Percentiles rank a stretch among this genome's conserved stretches.
These are phyloP conservation scores for Phyllosticta paracitricarpa DNA, from an alignment of 2,329 filamentous ascomycete genomes.

Conservation along the genomic window DNA sequence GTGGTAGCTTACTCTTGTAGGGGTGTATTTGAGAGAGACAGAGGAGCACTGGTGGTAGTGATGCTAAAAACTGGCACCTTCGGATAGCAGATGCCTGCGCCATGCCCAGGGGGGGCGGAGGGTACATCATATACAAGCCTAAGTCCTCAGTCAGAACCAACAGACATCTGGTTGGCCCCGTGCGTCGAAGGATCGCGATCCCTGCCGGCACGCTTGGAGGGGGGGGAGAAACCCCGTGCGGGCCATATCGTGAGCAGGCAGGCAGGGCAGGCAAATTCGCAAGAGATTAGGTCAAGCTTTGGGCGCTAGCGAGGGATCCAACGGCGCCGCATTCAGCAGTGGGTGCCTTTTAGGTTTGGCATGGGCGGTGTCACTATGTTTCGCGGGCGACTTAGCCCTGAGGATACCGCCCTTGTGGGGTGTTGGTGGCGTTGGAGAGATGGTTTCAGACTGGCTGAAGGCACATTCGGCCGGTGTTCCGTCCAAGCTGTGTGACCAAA, in stretches of 20 bases:
- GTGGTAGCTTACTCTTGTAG: constrained; percentile 4
- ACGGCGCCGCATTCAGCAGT: background rate
- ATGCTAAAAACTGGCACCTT: constrained; percentile 9
- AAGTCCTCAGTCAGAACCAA: constrained; percentile 10
- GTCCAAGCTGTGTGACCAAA: constrained; percentile 8
- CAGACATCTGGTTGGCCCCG: constrained; percentile 12
- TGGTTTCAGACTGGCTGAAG: constrained; percentile 7
- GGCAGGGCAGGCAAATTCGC: constrained; percentile 4
- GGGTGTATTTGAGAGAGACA: background rate
- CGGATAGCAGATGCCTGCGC: constrained; percentile 18
- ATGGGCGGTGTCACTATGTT: constrained; percentile 8
- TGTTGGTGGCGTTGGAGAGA: constrained; percentile 11
- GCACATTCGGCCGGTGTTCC: constrained; percentile 6
- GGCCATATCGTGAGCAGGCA: constrained; percentile 21
- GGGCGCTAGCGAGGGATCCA: background rate
- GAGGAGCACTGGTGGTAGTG: constrained; percentile 1
- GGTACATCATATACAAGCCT: constrained; percentile 12
- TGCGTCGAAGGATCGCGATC: constrained; percentile 27
- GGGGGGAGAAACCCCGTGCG: constrained; percentile 16
- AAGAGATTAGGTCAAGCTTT: constrained; percentile 11
- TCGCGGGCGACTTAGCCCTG: constrained; percentile 7
- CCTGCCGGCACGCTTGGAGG: constrained; percentile 15
- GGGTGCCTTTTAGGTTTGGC: background rate
- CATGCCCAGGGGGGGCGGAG: constrained; percentile 22
- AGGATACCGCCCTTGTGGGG: constrained; percentile 9